Evolutionary conservation across 371 early-diverging fungal species (phyloP).

Genomic region (Cokeromyces recurvatus): DNA sequence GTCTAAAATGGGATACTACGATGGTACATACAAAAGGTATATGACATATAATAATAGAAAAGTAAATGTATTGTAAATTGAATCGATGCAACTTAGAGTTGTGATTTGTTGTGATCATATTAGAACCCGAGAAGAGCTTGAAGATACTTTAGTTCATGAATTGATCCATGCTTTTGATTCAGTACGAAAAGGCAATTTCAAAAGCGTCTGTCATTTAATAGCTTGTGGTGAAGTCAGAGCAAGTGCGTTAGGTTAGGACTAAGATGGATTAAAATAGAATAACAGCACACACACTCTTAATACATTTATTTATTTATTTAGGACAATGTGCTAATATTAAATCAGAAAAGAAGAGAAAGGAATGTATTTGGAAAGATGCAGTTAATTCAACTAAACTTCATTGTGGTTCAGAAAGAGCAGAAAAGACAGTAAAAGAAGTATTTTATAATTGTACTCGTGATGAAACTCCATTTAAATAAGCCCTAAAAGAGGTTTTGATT

Average conservation of each 20-base stretch:
- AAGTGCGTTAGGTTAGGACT: conserved; percentile 27
- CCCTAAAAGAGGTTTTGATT: no score
- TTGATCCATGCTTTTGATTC: conserved; percentile 46
- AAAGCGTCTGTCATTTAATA: conserved; percentile 34
- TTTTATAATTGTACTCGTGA: conserved; percentile 35
- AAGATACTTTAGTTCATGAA: conserved; percentile 44
- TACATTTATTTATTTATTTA: conserved; percentile 1
- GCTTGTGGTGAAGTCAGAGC: conserved; percentile 49
- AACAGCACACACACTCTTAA: not conserved
- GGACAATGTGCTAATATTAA: conserved; percentile 35
- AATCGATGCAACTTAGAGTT: conserved; percentile 14
- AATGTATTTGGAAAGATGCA: conserved; percentile 38
- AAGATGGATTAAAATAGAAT: not conserved
- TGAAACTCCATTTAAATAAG: conserved; percentile 28
- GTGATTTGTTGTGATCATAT: conserved; percentile 44
- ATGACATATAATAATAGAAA: not conserved
- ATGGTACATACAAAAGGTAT: conserved; percentile 35
- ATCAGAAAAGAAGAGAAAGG: conserved; percentile 12
- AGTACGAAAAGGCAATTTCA: conserved; percentile 32
- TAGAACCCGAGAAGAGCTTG: conserved; percentile 28
- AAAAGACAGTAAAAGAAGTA: conserved; percentile 27
- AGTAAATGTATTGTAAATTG: not conserved
- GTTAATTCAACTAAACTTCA: conserved; percentile 34
- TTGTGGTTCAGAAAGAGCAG: conserved; percentile 26
- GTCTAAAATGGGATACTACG: conserved; percentile 41